A percentile compares a stretch with the other conserved stretches of the same genome.
These are phyloP conservation scores for Plasmodium vivax DNA, from an alignment of 169 alveolate species.

Conservation along the genomic window DNA sequence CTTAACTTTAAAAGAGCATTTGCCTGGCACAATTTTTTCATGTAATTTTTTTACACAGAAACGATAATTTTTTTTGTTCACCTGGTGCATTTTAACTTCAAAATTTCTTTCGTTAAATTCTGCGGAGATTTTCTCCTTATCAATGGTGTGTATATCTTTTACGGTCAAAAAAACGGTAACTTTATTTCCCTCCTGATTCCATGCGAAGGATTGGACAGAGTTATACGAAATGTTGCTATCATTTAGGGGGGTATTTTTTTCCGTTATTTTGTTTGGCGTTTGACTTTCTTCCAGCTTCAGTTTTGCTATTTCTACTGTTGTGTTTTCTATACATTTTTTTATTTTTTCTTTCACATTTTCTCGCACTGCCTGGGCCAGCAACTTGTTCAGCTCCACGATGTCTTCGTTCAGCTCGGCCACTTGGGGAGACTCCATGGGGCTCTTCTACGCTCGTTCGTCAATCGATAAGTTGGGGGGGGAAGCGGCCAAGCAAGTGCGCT, in stretches of 20 bases:
- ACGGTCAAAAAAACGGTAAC: slow-evolving; percentile 68
- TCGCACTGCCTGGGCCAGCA: slow-evolving; percentile 8
- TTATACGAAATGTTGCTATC: slow-evolving; percentile 25
- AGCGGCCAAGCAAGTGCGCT: background rate
- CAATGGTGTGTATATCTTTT: slow-evolving; percentile 40
- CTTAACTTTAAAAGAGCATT: slow-evolving; percentile 54
- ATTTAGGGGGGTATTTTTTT: background rate
- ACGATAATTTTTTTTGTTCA: slow-evolving; percentile 69
- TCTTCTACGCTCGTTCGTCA: background rate
- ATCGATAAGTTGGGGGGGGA: background rate
- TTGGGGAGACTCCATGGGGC: slow-evolving; percentile 2
- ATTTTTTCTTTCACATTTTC: slow-evolving; percentile 62
- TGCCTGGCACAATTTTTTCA: slow-evolving; percentile 60
- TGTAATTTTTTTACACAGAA: slow-evolving; percentile 71
- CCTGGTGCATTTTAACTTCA: slow-evolving; percentile 58
- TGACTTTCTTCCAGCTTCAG: slow-evolving; percentile 34
- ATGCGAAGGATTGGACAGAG: slow-evolving; percentile 69
- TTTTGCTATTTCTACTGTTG: slow-evolving; percentile 36
- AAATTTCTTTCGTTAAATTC: slow-evolving; percentile 64
- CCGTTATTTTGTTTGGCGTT: slow-evolving; percentile 60
- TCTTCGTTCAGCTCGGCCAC: slow-evolving; percentile 32
- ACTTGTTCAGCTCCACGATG: slow-evolving; percentile 26
- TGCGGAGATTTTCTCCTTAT: slow-evolving; percentile 28
- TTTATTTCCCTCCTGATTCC: slow-evolving; percentile 74
- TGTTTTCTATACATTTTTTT: slow-evolving; percentile 42